Evolutionary conservation across 768 basidiomycete genomes (phyloP).

Genomic region (Mycena crocata): DNA sequence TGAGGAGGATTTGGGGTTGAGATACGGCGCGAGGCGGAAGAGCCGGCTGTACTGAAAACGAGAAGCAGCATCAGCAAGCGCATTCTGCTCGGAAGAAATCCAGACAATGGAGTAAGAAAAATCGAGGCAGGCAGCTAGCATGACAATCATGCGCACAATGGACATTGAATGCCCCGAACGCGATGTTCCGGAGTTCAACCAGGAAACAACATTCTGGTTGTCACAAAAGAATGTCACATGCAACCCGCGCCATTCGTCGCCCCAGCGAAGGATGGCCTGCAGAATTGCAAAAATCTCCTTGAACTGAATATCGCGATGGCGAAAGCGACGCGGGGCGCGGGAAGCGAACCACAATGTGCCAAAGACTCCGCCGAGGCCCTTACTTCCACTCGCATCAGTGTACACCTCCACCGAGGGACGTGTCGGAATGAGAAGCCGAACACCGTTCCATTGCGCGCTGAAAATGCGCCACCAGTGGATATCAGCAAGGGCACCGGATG

Average conservation of each 20-base stretch:
- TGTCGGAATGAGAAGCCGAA: constrained; percentile 15
- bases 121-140: constrained; percentile 16
- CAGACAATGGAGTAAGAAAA: constrained; percentile 23
- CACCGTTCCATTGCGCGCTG: constrained; percentile 28
- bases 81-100: constrained; percentile 19
- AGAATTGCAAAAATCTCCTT: constrained; percentile 41
- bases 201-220: constrained; percentile 30
- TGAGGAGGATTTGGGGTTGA: constrained; percentile 11
- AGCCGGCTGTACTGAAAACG: constrained; percentile 31
- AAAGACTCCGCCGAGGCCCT: constrained; percentile 36
- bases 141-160: background rate
- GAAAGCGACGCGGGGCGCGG: constrained; percentile 34
- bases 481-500: constrained; percentile 29
- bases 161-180: constrained; percentile 20
- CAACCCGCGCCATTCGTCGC: constrained; percentile 17
- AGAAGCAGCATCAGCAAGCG: constrained; percentile 28
- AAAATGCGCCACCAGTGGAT: constrained; percentile 35
- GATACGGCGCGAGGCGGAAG: constrained; percentile 33
- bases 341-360: constrained; percentile 35
- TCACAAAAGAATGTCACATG: constrained; percentile 41
- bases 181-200: background rate
- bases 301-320: constrained; percentile 37
- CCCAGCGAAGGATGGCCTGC: constrained; percentile 37
- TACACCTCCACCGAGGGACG: constrained; percentile 26
- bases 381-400: constrained; percentile 41